phyloP scores from a whole-genome alignment of 2,329 filamentous ascomycete species.

The Botrytis fabae region DNA sequence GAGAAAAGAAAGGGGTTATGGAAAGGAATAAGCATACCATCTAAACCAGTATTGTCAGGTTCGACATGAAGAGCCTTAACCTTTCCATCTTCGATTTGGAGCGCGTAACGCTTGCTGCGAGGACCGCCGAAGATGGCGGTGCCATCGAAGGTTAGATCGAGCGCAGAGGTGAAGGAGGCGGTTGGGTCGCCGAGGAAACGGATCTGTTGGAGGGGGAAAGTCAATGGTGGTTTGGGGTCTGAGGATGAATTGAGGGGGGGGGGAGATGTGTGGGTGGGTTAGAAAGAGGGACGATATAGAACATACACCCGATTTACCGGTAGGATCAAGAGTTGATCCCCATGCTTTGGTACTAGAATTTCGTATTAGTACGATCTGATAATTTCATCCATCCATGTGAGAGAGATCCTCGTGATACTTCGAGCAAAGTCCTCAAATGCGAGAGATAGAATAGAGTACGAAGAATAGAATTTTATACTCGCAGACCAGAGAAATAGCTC shows the following conservation, averaged over 20 bases:
- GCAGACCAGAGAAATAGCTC: neutral
- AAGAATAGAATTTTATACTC: no score
- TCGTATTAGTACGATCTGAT: neutral
- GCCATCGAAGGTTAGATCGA: constrained; percentile 82
- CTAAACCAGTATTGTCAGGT: constrained; percentile 81
- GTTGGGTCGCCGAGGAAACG: constrained; percentile 85
- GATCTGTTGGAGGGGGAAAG: constrained; percentile 58
- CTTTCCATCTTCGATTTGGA: constrained; percentile 81
- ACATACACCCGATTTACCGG: constrained; percentile 71
- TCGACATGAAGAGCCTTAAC: constrained; percentile 81
- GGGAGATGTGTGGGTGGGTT: constrained; percentile 6
- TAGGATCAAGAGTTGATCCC: constrained; percentile 74
- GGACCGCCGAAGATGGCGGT: constrained; percentile 76
- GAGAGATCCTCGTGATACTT: neutral
- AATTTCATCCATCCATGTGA: neutral
- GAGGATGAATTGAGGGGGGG: neutral
- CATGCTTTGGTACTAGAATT: constrained; percentile 80
- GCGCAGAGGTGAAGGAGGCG: constrained; percentile 75
- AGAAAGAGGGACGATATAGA: constrained; percentile 65
- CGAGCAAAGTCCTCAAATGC: neutral
- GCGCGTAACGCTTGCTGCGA: constrained; percentile 84
- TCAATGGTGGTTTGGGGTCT: neutral
- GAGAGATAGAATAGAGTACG: neutral
- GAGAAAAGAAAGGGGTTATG: neutral
- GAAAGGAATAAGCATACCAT: constrained; percentile 53